Conservation (phyloP, 2,329 filamentous ascomycete species). For the Dendrostoma leiphaemia region DNA sequence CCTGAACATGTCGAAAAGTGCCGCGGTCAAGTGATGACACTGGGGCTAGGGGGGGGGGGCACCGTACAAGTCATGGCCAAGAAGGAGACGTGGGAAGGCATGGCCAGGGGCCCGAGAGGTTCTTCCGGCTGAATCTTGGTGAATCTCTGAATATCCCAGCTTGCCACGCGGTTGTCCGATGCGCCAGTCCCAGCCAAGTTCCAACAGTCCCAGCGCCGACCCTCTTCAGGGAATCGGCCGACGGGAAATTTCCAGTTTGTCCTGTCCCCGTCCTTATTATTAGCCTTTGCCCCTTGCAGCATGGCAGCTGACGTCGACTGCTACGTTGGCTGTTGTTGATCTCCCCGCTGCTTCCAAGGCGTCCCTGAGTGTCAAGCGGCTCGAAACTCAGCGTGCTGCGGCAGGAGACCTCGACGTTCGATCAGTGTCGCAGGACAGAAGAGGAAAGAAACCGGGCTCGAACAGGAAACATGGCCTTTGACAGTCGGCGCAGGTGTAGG, state of each 20-base stretch:
- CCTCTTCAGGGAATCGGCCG: background rate
- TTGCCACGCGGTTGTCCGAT: constrained; percentile 4
- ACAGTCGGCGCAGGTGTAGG: background rate
- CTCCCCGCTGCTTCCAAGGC: background rate
- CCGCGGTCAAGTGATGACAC: too few species aligned
- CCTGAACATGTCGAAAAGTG: too few species aligned
- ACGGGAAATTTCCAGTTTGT: background rate
- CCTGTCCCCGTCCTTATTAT: background rate
- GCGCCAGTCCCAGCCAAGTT: background rate
- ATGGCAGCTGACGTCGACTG: background rate
- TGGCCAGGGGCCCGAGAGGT: background rate
- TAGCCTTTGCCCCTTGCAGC: background rate
- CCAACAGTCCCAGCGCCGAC: background rate
- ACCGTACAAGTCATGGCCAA: background rate
- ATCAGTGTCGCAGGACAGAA: background rate
- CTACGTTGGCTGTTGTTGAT: background rate
- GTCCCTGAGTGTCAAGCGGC: background rate
- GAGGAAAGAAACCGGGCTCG: background rate
- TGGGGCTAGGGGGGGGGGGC: too few species aligned
- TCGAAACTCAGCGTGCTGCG: background rate
- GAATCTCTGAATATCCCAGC: background rate
- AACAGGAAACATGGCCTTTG: background rate
- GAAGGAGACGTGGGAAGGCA: background rate
- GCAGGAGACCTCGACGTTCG: background rate
- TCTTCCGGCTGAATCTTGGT: background rate